Evolutionary conservation across 176 grass and related monocot genomes (phyloP).

Genomic region (Phoenix roebelenii): DNA sequence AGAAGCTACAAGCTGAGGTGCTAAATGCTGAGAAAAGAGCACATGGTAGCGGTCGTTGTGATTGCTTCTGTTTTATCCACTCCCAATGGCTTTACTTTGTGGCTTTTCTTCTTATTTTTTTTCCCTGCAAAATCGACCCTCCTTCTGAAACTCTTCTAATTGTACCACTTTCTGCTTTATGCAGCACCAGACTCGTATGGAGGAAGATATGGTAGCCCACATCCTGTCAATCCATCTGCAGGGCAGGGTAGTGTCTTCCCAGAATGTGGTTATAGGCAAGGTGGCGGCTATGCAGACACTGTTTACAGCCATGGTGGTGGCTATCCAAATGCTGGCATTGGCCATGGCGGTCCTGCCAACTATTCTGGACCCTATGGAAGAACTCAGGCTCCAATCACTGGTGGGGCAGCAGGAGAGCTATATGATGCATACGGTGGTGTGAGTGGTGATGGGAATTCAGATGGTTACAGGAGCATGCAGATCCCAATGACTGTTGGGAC

Average conservation of each 20-base stretch:
- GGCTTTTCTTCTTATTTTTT: neutral
- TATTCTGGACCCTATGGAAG: slow-evolving; percentile 14
- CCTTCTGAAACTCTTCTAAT: no score
- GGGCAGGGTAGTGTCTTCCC: neutral
- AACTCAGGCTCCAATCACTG: neutral
- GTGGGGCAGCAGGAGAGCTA: slow-evolving; percentile 13
- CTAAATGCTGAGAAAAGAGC: slow-evolving; percentile 42
- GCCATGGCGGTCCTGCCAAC: neutral
- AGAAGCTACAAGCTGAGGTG: slow-evolving; percentile 70
- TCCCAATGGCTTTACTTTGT: neutral
- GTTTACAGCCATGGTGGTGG: neutral
- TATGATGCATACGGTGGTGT: slow-evolving; percentile 9
- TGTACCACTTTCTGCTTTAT: slow-evolving; percentile 2
- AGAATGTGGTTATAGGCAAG: no score
- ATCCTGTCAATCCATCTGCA: neutral
- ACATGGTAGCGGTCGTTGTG: neutral
- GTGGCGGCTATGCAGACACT: neutral
- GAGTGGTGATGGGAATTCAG: neutral
- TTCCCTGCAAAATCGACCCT: neutral
- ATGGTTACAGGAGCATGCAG: slow-evolving; percentile 7
- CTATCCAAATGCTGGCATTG: slow-evolving; percentile 2
- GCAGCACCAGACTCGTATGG: neutral
- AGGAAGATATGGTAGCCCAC: neutral
- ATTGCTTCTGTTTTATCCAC: neutral
- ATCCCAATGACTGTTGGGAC: slow-evolving; percentile 2